Evolutionary conservation across 208 protist species (phyloP), one percentile per base, ranked within the genome.

Genomic region (Vickermania spadyakhi): DNA sequence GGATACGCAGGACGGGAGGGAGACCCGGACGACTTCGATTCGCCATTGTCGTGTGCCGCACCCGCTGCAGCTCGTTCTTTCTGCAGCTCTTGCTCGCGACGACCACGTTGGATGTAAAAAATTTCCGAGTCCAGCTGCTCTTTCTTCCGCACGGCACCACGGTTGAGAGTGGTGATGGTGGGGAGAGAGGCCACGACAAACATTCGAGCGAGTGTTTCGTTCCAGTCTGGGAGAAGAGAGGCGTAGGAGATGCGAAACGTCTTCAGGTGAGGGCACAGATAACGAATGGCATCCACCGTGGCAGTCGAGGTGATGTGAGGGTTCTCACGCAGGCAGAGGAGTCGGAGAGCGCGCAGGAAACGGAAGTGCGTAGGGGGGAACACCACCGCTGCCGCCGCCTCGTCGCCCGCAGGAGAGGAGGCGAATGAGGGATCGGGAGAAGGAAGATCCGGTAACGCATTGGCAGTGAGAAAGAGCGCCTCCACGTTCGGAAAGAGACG

Each of bases 31-130:
- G 26, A 3, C 11, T 23, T 2, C 1, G 28, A 11, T n/a, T n/a
- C n/a, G n/a, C n/a, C n/a, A n/a, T n/a, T n/a, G n/a, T n/a, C n/a
- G n/a, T n/a, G n/a, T 7, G 28, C 51, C 4, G 29, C 30, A 1
- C 21, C 7, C 2, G 28, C 29, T 1, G 51, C 58, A 7, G 51
- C 51, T 22, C 51, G 5, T 23, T 56, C 14, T n/a, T n/a, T n/a
- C n/a, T n/a, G n/a, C 36, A 60, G 14, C 53, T 73, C 3, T 36
- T 64, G 26, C 31, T 14, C 27, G 60, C 72, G 58, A 23, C 68
- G 74, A 1, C 88, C 88, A 50, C 88, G 81, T 56, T 95, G 88
- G 0, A 95, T 60, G 66, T 95, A 95, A 63, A 92, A 86, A 25
- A 95, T 55, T 62, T 95, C 84, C 53, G 84, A 88, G 61, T 92